Base-by-base conservation (phyloP, 2,329 filamentous ascomycete genomes). In the Botrytis pseudocinerea region DNA sequence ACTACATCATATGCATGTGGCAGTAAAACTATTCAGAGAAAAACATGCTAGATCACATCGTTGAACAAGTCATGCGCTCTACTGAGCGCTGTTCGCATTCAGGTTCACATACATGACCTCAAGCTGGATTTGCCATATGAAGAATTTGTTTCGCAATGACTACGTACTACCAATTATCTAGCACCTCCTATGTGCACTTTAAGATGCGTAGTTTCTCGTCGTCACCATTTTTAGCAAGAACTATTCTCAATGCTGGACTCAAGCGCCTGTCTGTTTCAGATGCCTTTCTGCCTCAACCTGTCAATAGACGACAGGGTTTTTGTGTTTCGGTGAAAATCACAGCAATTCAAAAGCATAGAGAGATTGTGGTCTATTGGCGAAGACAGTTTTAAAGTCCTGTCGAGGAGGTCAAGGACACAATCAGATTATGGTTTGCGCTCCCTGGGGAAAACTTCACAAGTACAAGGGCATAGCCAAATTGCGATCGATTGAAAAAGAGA, bases 251-350 rank as follows among this genome's bases (percentile, higher is more conserved):
- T 6, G 2, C 18, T 9, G 8, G 57, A 35, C 4, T 35, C 28
- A 22, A 35, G 20, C 35, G 0, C 22, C 28, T 35, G 12, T 59
- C 54, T 35, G 57, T 35, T 32, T 22, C 57, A 8, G 28, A 35
- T 5, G 18, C 18, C 7, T 20, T 7, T 59, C 22, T 6, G 32
- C 8, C 18, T 59, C 57, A 22, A 35, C 22, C 18, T 35, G 35
- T 16, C 57, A 12, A 4, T 35, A 59, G 28, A 59, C 18, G 16
- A 20, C 25, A 3, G 28, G 8, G 2, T 32, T 22, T 20, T 4
- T 12, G 10, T 22, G 2, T 35, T 35, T 2, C 8, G 0, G 28
- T 2, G 35, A 18, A 9, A 28, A 7, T 9, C 7, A 18, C 14
- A 54, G 8, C 51, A 8, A 14, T 54, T 54, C 25, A 28, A 54